These are phyloP conservation scores for Phytophthora chlamydospora DNA, from an alignment of 352 stramenopile genomes.

Conservation along the genomic window DNA sequence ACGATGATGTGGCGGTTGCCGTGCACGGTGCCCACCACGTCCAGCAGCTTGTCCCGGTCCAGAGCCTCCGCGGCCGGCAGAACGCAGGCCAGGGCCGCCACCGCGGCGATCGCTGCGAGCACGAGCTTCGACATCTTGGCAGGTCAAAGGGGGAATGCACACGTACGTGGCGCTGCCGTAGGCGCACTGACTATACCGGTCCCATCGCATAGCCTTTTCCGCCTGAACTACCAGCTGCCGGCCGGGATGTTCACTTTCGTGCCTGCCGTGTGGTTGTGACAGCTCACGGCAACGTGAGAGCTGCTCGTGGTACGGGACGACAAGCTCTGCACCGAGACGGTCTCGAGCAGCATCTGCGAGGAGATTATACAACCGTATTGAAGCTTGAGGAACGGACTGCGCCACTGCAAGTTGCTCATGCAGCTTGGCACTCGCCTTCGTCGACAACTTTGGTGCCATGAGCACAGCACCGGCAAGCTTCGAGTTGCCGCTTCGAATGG, in stretches of 20 bases:
- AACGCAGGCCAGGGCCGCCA: constrained; percentile 19
- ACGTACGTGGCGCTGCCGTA: constrained; percentile 20
- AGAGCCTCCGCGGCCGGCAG: constrained; percentile 26
- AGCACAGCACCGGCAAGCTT: too few relatives aligned
- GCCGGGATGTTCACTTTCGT: constrained; percentile 24
- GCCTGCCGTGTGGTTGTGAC: constrained; percentile 27
- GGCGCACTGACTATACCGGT: constrained; percentile 32
- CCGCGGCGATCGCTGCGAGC: constrained; percentile 7
- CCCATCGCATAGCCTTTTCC: constrained; percentile 37
- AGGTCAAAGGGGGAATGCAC: constrained; percentile 21
- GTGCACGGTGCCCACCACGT: constrained; percentile 42
- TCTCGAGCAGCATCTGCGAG: neutral
- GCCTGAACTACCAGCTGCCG: constrained; percentile 21
- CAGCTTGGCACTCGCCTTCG: too few relatives aligned
- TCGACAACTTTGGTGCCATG: too few relatives aligned
- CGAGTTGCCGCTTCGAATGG: too few relatives aligned
- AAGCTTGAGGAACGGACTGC: neutral
- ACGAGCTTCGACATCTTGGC: constrained; percentile 16
- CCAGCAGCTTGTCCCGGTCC: constrained; percentile 39
- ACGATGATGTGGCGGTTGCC: constrained; percentile 29
- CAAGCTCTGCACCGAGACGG: neutral
- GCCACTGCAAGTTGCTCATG: neutral
- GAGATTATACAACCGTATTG: constrained; percentile 1
- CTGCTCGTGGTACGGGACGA: neutral
- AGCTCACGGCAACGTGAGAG: constrained; percentile 13